Conservation (phyloP, 768 basidiomycete species). For the Russula sp. region DNA sequence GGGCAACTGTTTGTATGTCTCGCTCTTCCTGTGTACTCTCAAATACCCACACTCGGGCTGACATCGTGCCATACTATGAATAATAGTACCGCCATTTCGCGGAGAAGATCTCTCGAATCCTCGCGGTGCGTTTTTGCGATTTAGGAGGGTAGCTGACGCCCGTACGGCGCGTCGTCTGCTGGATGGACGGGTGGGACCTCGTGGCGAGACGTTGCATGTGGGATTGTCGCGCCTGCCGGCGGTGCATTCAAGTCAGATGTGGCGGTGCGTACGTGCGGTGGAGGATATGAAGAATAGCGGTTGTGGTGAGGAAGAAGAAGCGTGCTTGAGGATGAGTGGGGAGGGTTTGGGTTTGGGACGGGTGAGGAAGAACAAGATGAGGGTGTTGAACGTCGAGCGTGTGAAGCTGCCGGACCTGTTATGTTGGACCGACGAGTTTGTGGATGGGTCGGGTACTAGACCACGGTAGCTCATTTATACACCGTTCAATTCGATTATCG, state of each 20-base stretch:
- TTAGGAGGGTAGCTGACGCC: neutral
- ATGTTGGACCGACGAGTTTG: too few species aligned
- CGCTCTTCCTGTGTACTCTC: too few species aligned
- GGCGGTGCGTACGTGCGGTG: neutral
- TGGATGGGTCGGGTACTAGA: too few species aligned
- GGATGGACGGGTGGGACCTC: neutral
- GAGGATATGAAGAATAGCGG: neutral
- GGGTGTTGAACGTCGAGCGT: too few species aligned
- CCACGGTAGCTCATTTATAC: too few species aligned
- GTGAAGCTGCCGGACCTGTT: too few species aligned
- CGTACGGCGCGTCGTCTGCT: neutral
- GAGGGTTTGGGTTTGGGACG: conserved; percentile 5
- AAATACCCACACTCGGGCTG: too few species aligned
- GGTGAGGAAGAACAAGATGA: neutral
- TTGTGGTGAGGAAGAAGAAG: neutral
- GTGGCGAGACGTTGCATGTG: conserved; percentile 2
- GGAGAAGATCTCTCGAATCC: neutral
- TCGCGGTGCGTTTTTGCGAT: conserved; percentile 1
- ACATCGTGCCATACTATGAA: too few species aligned
- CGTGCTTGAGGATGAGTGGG: conserved; percentile 3
- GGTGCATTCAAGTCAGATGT: neutral
- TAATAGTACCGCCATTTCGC: conserved; percentile 15
- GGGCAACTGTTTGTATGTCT: conserved; percentile 1
- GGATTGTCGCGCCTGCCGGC: neutral
- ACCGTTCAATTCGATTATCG: too few species aligned